Evolutionary conservation across 2,329 filamentous ascomycete species (phyloP).

Genomic region (Exophiala spinifera): DNA sequence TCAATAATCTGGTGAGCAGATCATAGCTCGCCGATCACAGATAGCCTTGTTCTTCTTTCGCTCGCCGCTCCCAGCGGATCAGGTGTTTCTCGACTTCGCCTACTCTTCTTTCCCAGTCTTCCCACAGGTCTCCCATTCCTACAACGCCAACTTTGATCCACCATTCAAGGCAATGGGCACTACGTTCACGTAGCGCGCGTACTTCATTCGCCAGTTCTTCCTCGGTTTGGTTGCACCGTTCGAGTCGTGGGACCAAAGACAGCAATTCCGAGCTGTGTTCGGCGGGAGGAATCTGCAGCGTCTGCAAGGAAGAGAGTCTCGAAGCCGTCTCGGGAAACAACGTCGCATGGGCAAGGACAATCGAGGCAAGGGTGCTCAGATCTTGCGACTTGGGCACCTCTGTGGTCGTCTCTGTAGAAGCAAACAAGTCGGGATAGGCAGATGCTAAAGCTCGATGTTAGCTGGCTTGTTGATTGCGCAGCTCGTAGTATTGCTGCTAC

Average conservation of each 20-base stretch:
- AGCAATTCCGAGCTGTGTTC: slow-evolving; percentile 41
- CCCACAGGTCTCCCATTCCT: slow-evolving; percentile 64
- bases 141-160: slow-evolving; percentile 76
- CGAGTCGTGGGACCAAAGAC: slow-evolving; percentile 42
- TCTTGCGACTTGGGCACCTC: slow-evolving; percentile 14
- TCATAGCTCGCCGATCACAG: slow-evolving; percentile 16
- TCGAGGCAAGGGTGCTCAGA: slow-evolving; percentile 34
- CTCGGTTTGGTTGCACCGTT: slow-evolving; percentile 37
- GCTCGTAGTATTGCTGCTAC: slow-evolving; percentile 5
- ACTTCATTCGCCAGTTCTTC: slow-evolving; percentile 39
- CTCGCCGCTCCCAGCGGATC: slow-evolving; percentile 55
- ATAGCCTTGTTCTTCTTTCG: slow-evolving; percentile 51
- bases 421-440: slow-evolving; percentile 17
- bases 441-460: slow-evolving; percentile 7
- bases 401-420: slow-evolving; percentile 9
- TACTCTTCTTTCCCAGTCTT: slow-evolving; percentile 67
- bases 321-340: slow-evolving; percentile 48
- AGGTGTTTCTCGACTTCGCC: slow-evolving; percentile 64
- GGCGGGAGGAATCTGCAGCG: slow-evolving; percentile 45
- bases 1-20: not conserved
- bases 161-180: slow-evolving; percentile 53
- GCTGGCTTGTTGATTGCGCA: not conserved
- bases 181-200: slow-evolving; percentile 42
- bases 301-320: slow-evolving; percentile 47
- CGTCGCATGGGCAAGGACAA: slow-evolving; percentile 44